phyloP scores from a whole-genome alignment of 495 filamentous ascomycete species.

The Hamigera avellanea region DNA sequence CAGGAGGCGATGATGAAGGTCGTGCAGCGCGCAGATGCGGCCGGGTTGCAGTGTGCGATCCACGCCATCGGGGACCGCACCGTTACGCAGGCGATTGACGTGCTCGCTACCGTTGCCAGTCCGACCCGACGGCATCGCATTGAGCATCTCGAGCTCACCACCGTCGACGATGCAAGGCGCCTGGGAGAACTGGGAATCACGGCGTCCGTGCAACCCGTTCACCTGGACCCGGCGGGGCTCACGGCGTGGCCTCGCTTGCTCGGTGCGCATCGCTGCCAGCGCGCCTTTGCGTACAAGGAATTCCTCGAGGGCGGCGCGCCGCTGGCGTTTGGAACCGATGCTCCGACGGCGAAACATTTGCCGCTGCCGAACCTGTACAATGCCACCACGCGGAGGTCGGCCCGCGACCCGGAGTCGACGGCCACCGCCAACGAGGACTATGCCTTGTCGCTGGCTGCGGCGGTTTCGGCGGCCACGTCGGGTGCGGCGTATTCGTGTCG shows the following conservation, averaged over 20 bases:
- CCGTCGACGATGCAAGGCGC: slow-evolving; percentile 36
- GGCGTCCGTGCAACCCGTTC: slow-evolving; percentile 53
- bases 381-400: slow-evolving; percentile 45
- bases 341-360: slow-evolving; percentile 46
- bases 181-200: slow-evolving; percentile 46
- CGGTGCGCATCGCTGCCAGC: slow-evolving; percentile 35
- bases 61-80: slow-evolving; percentile 56
- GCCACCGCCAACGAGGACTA: slow-evolving; percentile 42
- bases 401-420: slow-evolving; percentile 33
- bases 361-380: slow-evolving; percentile 48
- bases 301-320: slow-evolving; percentile 40
- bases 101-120: slow-evolving; percentile 32
- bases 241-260: slow-evolving; percentile 46
- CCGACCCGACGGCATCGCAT: slow-evolving; percentile 40
- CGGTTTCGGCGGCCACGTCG: slow-evolving; percentile 41
- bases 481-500: slow-evolving; percentile 49
- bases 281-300: slow-evolving; percentile 52
- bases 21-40: slow-evolving; percentile 39
- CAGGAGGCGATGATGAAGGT: slow-evolving; percentile 38
- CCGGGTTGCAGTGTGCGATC: slow-evolving; percentile 49
- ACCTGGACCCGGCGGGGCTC: slow-evolving; percentile 51
- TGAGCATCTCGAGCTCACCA: slow-evolving; percentile 51
- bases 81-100: slow-evolving; percentile 43
- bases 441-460: slow-evolving; percentile 37
- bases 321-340: slow-evolving; percentile 48